These are phyloP conservation scores for Neocatenulostroma microsporum DNA, from an alignment of 2,329 filamentous ascomycete genomes.

Conservation along the genomic window DNA sequence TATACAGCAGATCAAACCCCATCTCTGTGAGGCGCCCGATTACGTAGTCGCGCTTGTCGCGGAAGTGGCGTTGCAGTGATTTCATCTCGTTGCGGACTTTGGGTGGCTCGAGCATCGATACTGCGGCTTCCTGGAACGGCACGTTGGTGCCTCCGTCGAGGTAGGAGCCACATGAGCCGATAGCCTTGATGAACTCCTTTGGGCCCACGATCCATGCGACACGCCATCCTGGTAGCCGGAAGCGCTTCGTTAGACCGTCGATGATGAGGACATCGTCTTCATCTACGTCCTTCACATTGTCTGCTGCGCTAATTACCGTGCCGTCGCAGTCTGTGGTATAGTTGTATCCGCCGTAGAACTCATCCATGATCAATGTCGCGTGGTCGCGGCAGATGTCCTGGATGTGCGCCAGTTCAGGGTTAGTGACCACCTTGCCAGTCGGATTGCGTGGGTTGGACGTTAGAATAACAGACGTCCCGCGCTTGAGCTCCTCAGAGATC, in stretches of 20 bases:
- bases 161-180: constrained; percentile 87
- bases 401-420: constrained; percentile 79
- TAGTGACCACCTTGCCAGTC: constrained; percentile 77
- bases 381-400: constrained; percentile 87
- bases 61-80: constrained; percentile 82
- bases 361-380: constrained; percentile 87
- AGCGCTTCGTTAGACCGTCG: constrained; percentile 92
- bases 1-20: constrained; percentile 71
- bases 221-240: constrained; percentile 91
- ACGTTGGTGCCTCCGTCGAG: constrained; percentile 91
- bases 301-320: constrained; percentile 76
- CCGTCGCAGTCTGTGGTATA: constrained; percentile 91
- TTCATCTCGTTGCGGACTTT: constrained; percentile 80
- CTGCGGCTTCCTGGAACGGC: constrained; percentile 88
- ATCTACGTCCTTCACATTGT: constrained; percentile 84
- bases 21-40: constrained; percentile 71
- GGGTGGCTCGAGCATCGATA: constrained; percentile 82
- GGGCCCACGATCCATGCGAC: constrained; percentile 94
- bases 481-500: constrained; percentile 59
- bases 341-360: constrained; percentile 92
- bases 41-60: constrained; percentile 87
- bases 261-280: constrained; percentile 81
- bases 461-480: constrained; percentile 61
- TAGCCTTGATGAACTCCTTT: constrained; percentile 92
- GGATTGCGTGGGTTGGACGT: constrained; percentile 96